A percentile compares a stretch with the other conserved stretches of the same genome.
Evolutionary conservation across 208 protist species (phyloP).

Genomic region (Crithidia brevicula): DNA sequence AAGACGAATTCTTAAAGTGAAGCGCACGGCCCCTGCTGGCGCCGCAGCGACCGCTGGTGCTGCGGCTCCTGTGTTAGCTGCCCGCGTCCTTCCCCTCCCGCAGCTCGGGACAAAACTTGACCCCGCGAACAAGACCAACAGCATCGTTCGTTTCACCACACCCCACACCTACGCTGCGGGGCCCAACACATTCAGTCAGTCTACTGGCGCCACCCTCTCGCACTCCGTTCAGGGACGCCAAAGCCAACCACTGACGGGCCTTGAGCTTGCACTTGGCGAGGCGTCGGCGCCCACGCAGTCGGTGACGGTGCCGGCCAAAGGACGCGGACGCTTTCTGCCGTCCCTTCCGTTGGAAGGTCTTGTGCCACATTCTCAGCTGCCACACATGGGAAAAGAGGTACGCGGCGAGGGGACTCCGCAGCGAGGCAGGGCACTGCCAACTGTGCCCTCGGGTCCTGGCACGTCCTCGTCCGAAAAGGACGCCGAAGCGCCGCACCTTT

Average conservation of each 20-base stretch:
- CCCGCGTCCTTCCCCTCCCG: not conserved
- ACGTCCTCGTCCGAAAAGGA: not conserved
- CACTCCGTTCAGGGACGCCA: not conserved
- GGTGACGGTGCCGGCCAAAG: constrained; percentile 9
- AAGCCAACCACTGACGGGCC: not conserved
- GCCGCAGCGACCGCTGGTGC: not conserved
- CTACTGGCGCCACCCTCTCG: not conserved
- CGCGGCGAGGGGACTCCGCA: not conserved
- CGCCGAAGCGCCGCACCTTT: not conserved
- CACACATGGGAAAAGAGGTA: not conserved
- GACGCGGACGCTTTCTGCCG: constrained; percentile 14
- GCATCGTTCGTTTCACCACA: too few species aligned
- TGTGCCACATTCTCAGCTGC: constrained; percentile 6
- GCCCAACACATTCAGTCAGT: not conserved
- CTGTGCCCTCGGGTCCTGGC: not conserved
- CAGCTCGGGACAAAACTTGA: not conserved
- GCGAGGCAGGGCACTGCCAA: not conserved
- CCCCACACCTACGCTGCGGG: too few species aligned
- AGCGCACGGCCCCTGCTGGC: not conserved
- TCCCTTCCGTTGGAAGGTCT: constrained; percentile 26
- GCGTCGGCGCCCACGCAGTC: constrained; percentile 9
- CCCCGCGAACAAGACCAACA: not conserved
- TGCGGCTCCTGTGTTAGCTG: not conserved
- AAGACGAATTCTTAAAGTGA: not conserved
- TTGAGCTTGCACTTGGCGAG: not conserved